phyloP scores from a whole-genome alignment of 2,329 filamentous ascomycete genomes.

The Botrytis cinerea region DNA sequence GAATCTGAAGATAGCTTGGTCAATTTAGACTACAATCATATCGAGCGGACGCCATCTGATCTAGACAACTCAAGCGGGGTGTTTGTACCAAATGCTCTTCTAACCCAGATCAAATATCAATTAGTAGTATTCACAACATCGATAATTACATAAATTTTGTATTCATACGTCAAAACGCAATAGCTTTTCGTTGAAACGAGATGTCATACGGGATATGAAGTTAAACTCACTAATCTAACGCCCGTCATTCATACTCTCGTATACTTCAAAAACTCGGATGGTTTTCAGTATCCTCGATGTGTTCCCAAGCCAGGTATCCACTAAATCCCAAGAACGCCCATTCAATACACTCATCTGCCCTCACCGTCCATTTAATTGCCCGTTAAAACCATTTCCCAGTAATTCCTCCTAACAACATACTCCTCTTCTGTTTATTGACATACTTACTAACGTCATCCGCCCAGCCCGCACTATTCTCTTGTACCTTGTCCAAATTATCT shows the following conservation, averaged over 20 bases:
- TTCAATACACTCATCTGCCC: neutral
- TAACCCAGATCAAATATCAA: neutral
- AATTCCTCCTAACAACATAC: constrained; percentile 70
- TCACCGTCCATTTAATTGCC: neutral
- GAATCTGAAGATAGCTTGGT: neutral
- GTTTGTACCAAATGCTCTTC: neutral
- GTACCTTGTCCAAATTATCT: constrained; percentile 80
- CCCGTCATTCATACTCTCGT: neutral
- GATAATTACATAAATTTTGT: neutral
- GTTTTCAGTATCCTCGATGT: neutral
- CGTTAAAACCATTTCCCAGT: constrained; percentile 57
- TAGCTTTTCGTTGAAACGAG: neutral
- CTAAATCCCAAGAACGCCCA: constrained; percentile 17
- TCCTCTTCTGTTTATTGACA: constrained; percentile 83
- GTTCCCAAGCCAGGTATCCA: constrained; percentile 6
- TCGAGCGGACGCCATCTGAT: neutral
- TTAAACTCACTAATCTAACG: neutral
- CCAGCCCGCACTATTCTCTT: constrained; percentile 80
- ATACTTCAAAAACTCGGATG: too few relatives aligned
- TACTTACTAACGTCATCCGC: constrained; percentile 87
- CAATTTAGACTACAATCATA: neutral
- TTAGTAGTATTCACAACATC: neutral
- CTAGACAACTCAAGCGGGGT: neutral
- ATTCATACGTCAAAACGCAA: neutral
- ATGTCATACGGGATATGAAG: neutral